Base-by-base conservation (phyloP, 208 protist species). In the Acanthamoeba triangularis region DNA sequence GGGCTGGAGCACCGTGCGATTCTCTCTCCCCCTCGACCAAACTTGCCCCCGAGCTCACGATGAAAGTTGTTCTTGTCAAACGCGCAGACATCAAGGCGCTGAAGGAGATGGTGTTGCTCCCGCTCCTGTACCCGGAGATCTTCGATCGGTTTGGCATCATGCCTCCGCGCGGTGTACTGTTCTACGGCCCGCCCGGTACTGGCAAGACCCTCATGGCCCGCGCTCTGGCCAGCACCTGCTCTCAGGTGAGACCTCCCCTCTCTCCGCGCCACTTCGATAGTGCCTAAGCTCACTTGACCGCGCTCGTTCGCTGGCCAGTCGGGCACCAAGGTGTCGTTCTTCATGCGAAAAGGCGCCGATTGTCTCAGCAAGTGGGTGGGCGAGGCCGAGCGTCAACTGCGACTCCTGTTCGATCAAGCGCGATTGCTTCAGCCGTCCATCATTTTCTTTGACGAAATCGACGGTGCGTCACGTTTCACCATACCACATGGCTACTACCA, bases 381-480 rank as follows among this genome's bases (percentile, higher is more conserved):
- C 35, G 98, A 99, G 94, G 96, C 98, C 16, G 98, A 99, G 93
- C 85, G 97, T 44, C 95, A 98, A 88, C 94, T 99, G 33, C 84
- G 97, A 44, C 92, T 98, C 8, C 93, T 99, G 11, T 99, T 99
- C 90, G 97, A 98, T 14, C 92, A 98, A 52, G 98, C 98, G 0
- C 87, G 97, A 14, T 33, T 88, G n/a, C 20, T 97, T 49, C 96
- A 98, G 90, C 98, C 98, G 18, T 96, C 98, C n/a, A 98, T 99
- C 61, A 99, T 99, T 11, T 99, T 99, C 95, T 99, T 99, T 96
- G 98, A 99, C 94, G 98, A 99, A 96, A 97, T 99, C 59, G 98
- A 99, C 61, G 88, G 96, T 88, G 63, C 18, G 54, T 59, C 20
- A 3, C 20, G 16, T 25, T 25, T 59, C 1, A 25, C 54, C 14